phyloP scores from a whole-genome alignment of 2,329 filamentous ascomycete genomes.

The Moelleriella libera region DNA sequence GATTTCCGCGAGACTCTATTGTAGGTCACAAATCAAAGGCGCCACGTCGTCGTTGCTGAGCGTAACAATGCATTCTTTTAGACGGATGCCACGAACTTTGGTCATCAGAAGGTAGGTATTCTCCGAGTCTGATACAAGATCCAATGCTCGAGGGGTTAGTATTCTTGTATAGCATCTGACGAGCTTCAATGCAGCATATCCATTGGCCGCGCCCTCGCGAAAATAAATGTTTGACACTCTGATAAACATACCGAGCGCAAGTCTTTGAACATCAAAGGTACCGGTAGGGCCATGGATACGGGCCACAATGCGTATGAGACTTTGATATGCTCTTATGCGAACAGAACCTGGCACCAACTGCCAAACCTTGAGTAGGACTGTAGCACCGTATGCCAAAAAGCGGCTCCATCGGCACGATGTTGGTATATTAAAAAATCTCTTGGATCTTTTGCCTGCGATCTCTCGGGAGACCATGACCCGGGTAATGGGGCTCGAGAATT shows the following conservation, averaged over 20 bases:
- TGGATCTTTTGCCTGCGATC: neutral
- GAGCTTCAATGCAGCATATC: constrained; percentile 2
- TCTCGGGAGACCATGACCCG: neutral
- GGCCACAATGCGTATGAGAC: neutral
- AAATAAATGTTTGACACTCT: neutral
- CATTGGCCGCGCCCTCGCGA: constrained; percentile 1
- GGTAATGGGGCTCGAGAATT: neutral
- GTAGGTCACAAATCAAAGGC: neutral
- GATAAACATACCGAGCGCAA: constrained; percentile 9
- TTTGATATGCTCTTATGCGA: neutral
- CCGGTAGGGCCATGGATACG: constrained; percentile 5
- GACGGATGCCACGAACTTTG: neutral
- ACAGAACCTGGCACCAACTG: neutral
- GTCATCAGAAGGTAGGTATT: neutral
- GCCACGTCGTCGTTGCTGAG: constrained; percentile 1
- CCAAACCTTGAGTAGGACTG: neutral
- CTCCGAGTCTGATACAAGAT: constrained; percentile 1
- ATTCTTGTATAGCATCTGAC: constrained; percentile 2
- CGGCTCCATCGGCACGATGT: neutral
- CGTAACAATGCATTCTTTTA: constrained; percentile 2
- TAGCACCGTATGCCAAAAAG: neutral
- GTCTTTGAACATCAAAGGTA: constrained; percentile 6
- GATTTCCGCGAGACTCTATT: neutral
- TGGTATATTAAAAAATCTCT: neutral
- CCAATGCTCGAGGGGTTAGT: constrained; percentile 1